Conservation (phyloP, 495 filamentous ascomycete genomes). For the Mytilinidion resinicola region DNA sequence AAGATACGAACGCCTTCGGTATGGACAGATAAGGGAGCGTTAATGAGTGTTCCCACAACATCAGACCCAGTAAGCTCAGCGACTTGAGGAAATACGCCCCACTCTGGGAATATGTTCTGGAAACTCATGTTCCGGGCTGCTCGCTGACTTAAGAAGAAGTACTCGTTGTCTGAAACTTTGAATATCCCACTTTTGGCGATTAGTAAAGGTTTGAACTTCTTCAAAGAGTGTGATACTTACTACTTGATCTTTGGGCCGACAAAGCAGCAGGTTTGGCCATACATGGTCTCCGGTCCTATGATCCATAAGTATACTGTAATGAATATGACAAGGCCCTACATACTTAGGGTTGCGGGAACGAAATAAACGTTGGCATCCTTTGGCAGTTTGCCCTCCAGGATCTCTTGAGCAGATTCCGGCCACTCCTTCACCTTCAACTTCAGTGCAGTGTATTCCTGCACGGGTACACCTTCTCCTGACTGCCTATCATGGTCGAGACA, state of each 20-base stretch:
- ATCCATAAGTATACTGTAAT: no score
- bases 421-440: constrained; percentile 88
- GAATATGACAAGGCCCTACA: background rate
- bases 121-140: constrained; percentile 95
- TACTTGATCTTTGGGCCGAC: constrained; percentile 89
- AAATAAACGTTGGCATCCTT: constrained; percentile 77
- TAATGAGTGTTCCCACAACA: constrained; percentile 75
- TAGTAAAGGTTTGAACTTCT: background rate
- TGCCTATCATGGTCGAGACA: constrained; percentile 97
- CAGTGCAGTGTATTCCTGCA: constrained; percentile 87
- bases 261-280: constrained; percentile 94
- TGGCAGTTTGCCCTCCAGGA: constrained; percentile 71
- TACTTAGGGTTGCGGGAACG: constrained; percentile 71
- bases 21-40: constrained; percentile 87
- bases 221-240: background rate
- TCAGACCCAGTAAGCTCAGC: constrained; percentile 67
- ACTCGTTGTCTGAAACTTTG: constrained; percentile 76
- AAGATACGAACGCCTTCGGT: constrained; percentile 75
- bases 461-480: constrained; percentile 81
- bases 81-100: constrained; percentile 68
- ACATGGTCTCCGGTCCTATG: constrained; percentile 94
- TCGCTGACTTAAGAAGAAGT: constrained; percentile 76
- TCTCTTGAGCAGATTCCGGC: constrained; percentile 57
- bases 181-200: constrained; percentile 54
- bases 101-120: constrained; percentile 74